Evolutionary conservation across 2,329 filamentous ascomycete genomes (phyloP), one percentile per base, ranked within the genome.

Genomic region (Cryphonectria parasitica): DNA sequence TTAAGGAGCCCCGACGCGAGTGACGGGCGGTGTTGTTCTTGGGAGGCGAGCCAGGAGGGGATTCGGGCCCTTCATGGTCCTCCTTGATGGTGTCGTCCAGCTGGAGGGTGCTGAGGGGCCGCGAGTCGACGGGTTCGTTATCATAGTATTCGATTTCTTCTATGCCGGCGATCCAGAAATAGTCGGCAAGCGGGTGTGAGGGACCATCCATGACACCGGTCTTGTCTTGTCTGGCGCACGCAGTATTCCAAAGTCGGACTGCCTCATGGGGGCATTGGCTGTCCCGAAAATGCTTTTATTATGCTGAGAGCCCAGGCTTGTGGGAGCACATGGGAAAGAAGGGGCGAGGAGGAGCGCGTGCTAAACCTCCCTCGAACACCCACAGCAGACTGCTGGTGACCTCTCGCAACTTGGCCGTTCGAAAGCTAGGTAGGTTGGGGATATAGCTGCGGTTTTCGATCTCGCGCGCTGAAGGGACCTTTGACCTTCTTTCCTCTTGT

Each of bases 111-210:
- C 77, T 74, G 66, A 80, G 78, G 60, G 77, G 80, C 66, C 80
- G 80, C 31, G 71, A 60, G 49, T 72, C 68, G 25, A 66, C 39
- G 3, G 61, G 68, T 31, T 72, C 71, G 76, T 82, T 78, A 75
- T 91, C 89, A 73, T 88, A 85, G 82, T 91, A 91, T 69, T 87
- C 86, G 75, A 91, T 85, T 72, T 88, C 87, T 80, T 92, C 90
- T 80, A 92, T 85, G 77, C 90, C 90, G 75, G 90, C 90, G 79
- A 92, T 91, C 90, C 90, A 92, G 81, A 92, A 92, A 82, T 92
- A 92, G 80, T 92, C 90, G 80, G 90, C 90, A 79, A 92, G 84
- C 78, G 90, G 90, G 74, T 85, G 86, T 74, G 89, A 89, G 71
- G 88, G 85, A 81, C 80, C 83, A 78, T 89, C 87, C 87, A 89